Conservation (phyloP, 352 stramenopile species). For the Globisporangium lucens region DNA sequence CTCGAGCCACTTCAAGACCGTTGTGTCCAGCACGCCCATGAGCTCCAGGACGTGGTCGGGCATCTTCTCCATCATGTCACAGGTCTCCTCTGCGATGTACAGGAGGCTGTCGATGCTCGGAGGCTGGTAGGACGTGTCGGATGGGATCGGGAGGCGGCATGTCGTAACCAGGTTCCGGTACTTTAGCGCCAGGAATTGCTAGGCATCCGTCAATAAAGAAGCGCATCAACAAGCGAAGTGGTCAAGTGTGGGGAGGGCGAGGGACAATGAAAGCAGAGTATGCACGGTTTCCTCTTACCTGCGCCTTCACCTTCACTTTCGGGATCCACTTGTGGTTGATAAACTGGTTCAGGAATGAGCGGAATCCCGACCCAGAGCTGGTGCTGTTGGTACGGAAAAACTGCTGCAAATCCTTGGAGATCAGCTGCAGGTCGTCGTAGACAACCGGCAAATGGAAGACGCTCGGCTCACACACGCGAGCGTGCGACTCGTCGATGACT, state of each 20-base stretch:
- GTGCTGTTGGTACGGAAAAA: constrained; percentile 28
- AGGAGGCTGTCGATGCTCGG: constrained; percentile 76
- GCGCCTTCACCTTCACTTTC: constrained; percentile 66
- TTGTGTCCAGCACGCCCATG: constrained; percentile 57
- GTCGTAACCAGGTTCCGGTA: constrained; percentile 39
- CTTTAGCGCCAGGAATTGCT: constrained; percentile 62
- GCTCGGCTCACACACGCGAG: constrained; percentile 62
- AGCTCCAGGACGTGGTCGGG: constrained; percentile 57
- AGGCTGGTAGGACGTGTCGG: constrained; percentile 72
- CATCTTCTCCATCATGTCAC: constrained; percentile 73
- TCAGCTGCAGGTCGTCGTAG: constrained; percentile 64
- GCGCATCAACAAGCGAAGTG: not conserved
- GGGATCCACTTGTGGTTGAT: constrained; percentile 73
- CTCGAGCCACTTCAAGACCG: constrained; percentile 66
- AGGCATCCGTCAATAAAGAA: not conserved
- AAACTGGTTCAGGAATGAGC: constrained; percentile 62
- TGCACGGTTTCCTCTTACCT: constrained; percentile 14
- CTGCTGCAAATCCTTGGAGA: constrained; percentile 58
- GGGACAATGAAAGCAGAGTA: not conserved
- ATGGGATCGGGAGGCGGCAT: constrained; percentile 53
- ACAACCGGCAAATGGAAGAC: constrained; percentile 75
- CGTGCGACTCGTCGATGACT: constrained; percentile 24
- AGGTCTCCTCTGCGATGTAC: constrained; percentile 59
- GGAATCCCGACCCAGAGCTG: constrained; percentile 32
- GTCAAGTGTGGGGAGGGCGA: no score